Percentiles rank a stretch among this genome's conserved stretches.
Evolutionary conservation across 202 grass and related monocot genomes (phyloP).

Genomic region (Schoenoplectus triqueter): DNA sequence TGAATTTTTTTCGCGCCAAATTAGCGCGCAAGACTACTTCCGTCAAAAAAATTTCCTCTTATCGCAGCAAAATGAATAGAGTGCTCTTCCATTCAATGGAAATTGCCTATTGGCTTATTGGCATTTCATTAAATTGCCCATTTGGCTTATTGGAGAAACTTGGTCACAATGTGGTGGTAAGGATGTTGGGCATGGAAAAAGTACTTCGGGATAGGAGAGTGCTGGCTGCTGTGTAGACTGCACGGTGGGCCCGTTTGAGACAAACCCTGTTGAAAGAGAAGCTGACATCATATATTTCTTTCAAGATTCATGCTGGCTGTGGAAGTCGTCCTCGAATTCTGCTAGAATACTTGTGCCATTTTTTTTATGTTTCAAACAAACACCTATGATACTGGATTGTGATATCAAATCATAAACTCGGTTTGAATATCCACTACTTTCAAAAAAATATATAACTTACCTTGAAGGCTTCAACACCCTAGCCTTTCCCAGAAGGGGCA

Average conservation of each 20-base stretch:
- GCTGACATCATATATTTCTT: constrained; percentile 35
- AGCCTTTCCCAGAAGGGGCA: background rate
- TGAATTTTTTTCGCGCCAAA: too few species aligned
- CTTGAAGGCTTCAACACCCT: constrained; percentile 27
- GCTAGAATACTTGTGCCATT: constrained; percentile 17
- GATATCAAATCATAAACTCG: too few species aligned
- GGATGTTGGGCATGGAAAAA: constrained; percentile 34
- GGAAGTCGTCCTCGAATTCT: constrained; percentile 43
- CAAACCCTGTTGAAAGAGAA: constrained; percentile 53
- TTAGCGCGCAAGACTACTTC: too few species aligned
- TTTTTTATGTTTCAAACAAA: too few species aligned
- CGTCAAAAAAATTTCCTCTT: too few species aligned
- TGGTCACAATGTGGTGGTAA: background rate
- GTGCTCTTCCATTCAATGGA: too few species aligned
- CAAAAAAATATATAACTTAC: constrained; percentile 19
- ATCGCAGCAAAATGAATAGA: too few species aligned
- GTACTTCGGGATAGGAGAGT: constrained; percentile 36
- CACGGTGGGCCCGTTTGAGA: constrained; percentile 37
- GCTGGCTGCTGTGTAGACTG: constrained; percentile 35
- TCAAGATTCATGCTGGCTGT: constrained; percentile 35
- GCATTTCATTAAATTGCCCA: background rate
- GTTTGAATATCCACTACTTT: background rate
- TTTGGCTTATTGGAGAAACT: background rate
- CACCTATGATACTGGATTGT: too few species aligned
- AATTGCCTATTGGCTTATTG: too few species aligned